These are phyloP conservation scores for Boletus sp. DNA, from an alignment of 768 basidiomycete species.

Conservation along the genomic window DNA sequence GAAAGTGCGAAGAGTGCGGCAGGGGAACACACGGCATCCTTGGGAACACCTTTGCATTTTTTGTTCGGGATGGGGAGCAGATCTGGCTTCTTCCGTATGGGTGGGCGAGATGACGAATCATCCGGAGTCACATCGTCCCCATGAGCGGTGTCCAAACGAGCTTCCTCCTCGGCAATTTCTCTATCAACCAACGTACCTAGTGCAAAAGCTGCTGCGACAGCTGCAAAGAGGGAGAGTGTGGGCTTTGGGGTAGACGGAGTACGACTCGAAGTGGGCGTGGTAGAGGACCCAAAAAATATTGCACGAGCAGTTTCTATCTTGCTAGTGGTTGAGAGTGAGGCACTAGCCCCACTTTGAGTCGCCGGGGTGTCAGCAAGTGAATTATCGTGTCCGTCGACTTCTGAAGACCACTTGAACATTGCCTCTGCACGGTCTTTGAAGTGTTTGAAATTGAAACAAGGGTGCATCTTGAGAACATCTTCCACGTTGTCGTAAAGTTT, in stretches of 20 bases:
- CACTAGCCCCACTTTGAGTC: constrained; percentile 32
- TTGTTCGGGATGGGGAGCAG: constrained; percentile 11
- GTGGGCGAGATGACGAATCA: constrained; percentile 25
- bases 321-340: constrained; percentile 13
- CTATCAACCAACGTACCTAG: constrained; percentile 47
- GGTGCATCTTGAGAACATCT: constrained; percentile 45
- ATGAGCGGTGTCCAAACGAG: constrained; percentile 21
- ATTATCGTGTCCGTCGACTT: constrained; percentile 21
- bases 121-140: constrained; percentile 16
- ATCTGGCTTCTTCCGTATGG: constrained; percentile 22
- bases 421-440: constrained; percentile 43
- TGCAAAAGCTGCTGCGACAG: constrained; percentile 56
- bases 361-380: constrained; percentile 9
- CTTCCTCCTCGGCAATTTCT: constrained; percentile 28
- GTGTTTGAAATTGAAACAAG: constrained; percentile 48
- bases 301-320: constrained; percentile 30
- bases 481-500: constrained; percentile 38
- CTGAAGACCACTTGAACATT: constrained; percentile 42
- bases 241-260: constrained; percentile 13
- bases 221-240: constrained; percentile 50
- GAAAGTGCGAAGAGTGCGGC: constrained; percentile 46
- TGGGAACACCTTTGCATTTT: constrained; percentile 28
- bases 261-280: constrained; percentile 11
- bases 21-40: constrained; percentile 31
- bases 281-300: constrained; percentile 28